Percentiles rank a stretch among this genome's conserved stretches.
phyloP scores from a whole-genome alignment of 148 eudicot genomes.

The Rhododendron ferrugineum region DNA sequence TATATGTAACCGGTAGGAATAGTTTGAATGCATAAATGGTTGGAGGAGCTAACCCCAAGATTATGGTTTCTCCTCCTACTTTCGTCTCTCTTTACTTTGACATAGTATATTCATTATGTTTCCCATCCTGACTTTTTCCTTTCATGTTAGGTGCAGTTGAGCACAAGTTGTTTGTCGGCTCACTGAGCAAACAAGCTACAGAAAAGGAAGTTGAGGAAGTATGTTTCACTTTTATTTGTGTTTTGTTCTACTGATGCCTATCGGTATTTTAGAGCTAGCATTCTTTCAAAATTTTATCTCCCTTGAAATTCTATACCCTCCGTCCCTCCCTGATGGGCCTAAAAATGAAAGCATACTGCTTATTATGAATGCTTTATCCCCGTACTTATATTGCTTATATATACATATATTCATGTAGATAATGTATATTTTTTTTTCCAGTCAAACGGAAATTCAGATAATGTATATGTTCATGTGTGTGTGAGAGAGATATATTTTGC shows the following conservation, averaged over 20 bases:
- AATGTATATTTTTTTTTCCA: too few relatives aligned
- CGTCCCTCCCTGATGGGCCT: conserved; percentile 3
- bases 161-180: conserved; percentile 88
- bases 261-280: not conserved
- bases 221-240: conserved; percentile 15
- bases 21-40: not conserved
- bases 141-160: conserved; percentile 69
- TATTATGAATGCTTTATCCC: not conserved
- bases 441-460: too few relatives aligned
- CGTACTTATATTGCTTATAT: too few relatives aligned
- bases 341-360: not conserved
- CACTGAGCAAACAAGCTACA: conserved; percentile 77
- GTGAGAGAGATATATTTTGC: not conserved
- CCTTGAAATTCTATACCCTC: not conserved
- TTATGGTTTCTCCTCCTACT: not conserved
- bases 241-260: not conserved
- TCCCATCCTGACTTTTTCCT: not conserved
- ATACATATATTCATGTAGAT: not conserved
- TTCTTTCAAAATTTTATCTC: not conserved
- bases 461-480: not conserved
- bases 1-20: not conserved
- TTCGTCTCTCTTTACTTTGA: not conserved
- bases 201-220: conserved; percentile 97
- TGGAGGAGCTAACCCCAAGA: not conserved
- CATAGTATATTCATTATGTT: not conserved